These are phyloP conservation scores for Mesembryanthemum crystallinum DNA, from an alignment of 148 eudicot species.

Conservation along the genomic window DNA sequence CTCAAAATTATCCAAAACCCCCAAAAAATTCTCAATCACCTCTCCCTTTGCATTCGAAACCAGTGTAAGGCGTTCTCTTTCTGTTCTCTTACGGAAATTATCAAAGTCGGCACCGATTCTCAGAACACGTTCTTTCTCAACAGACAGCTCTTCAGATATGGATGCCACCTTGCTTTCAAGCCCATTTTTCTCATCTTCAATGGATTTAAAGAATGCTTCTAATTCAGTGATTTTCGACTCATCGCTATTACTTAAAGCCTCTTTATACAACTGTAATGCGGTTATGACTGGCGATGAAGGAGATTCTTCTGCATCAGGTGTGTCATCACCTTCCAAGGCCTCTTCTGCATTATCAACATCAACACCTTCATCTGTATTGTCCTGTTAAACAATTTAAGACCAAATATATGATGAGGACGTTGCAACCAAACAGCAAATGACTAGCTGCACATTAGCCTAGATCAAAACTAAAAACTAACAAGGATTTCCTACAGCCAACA, in stretches of 20 bases:
- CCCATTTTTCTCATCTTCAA: conserved; percentile 59
- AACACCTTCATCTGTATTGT: conserved; percentile 39
- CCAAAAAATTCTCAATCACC: conserved; percentile 66
- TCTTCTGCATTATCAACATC: conserved; percentile 32
- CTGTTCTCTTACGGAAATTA: conserved; percentile 84
- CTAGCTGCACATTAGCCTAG: background rate
- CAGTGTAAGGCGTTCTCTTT: conserved; percentile 61
- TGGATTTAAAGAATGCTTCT: conserved; percentile 53
- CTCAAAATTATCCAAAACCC: conserved; percentile 89
- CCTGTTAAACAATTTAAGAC: conserved; percentile 36
- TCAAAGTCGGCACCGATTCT: conserved; percentile 89
- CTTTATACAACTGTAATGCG: conserved; percentile 55
- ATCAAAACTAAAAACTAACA: background rate
- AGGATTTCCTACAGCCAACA: too few species aligned
- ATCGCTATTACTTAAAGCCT: conserved; percentile 61
- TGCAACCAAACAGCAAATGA: background rate
- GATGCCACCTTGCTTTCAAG: conserved; percentile 50
- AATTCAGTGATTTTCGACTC: conserved; percentile 56
- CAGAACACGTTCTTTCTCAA: conserved; percentile 59
- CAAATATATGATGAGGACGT: conserved; percentile 8
- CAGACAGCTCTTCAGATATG: conserved; percentile 52
- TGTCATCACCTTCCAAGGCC: conserved; percentile 37
- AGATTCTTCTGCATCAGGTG: conserved; percentile 38
- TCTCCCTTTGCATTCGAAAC: conserved; percentile 81
- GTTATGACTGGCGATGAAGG: conserved; percentile 42